Percentiles rank a stretch among this genome's conserved stretches.
phyloP scores from a whole-genome alignment of 257 asterid species.

The Fraxinus excelsior region DNA sequence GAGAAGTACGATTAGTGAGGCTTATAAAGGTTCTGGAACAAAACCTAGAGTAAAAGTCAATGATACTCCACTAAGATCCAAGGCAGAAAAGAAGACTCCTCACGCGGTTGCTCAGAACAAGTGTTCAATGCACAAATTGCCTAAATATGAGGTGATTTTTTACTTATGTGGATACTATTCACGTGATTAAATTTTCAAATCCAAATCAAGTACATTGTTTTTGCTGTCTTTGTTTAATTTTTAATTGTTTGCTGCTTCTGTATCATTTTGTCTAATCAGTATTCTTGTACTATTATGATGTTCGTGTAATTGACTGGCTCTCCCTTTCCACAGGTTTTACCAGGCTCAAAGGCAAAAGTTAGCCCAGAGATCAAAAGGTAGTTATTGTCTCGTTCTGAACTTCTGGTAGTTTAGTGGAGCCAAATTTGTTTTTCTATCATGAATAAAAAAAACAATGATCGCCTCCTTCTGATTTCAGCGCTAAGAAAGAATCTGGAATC shows the following conservation, averaged over 20 bases:
- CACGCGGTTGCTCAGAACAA: constrained; percentile 28
- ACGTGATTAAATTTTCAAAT: neutral
- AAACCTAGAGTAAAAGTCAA: constrained; percentile 35
- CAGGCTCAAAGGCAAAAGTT: constrained; percentile 35
- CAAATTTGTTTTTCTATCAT: neutral
- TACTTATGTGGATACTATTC: neutral
- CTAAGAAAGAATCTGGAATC: constrained; percentile 34
- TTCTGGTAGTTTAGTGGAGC: neutral
- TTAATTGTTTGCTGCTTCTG: neutral
- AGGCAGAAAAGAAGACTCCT: constrained; percentile 34
- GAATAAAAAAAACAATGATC: neutral
- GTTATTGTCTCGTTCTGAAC: neutral
- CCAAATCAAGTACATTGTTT: neutral
- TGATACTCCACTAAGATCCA: constrained; percentile 29
- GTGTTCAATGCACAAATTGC: constrained; percentile 27
- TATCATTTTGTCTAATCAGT: neutral
- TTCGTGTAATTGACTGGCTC: neutral
- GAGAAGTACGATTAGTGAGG: constrained; percentile 30
- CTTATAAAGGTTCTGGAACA: constrained; percentile 29
- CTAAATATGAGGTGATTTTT: constrained; percentile 47
- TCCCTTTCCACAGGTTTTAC: constrained; percentile 34
- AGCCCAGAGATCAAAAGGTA: constrained; percentile 53
- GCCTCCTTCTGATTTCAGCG: constrained; percentile 29
- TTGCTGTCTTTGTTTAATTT: neutral
- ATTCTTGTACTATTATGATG: neutral